phyloP scores from a whole-genome alignment of 108 stramenopile species.

The Chaetoceros tenuissimus region DNA sequence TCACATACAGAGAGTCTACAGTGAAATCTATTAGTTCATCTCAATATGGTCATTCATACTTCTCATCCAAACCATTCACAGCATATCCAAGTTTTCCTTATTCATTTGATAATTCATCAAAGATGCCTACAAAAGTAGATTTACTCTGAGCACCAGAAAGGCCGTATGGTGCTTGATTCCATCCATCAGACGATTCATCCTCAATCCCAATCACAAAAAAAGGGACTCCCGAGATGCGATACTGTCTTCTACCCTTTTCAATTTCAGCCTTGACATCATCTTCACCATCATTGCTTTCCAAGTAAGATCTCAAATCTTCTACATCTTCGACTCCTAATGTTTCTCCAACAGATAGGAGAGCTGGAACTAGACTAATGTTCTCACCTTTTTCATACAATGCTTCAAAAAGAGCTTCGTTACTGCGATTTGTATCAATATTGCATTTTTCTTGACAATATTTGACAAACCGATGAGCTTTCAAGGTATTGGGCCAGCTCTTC shows the following conservation, averaged over 20 bases:
- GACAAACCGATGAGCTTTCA: slow-evolving; percentile 57
- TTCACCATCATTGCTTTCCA: slow-evolving; percentile 33
- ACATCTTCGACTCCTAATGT: slow-evolving; percentile 17
- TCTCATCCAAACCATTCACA: neutral
- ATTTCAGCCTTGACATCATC: slow-evolving; percentile 40
- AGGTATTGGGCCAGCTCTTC: slow-evolving; percentile 75
- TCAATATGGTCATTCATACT: neutral
- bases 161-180: slow-evolving; percentile 26
- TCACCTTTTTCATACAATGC: slow-evolving; percentile 58
- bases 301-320: slow-evolving; percentile 26
- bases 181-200: slow-evolving; percentile 2
- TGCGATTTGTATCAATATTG: slow-evolving; percentile 34
- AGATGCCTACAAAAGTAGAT: slow-evolving; percentile 43
- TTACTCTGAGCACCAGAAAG: slow-evolving; percentile 58
- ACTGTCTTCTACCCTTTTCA: slow-evolving; percentile 29
- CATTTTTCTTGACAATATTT: slow-evolving; percentile 41
- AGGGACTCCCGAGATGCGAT: slow-evolving; percentile 52
- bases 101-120: slow-evolving; percentile 34
- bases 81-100: neutral
- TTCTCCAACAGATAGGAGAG: slow-evolving; percentile 29
- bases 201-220: slow-evolving; percentile 40
- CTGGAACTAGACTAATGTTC: slow-evolving; percentile 46
- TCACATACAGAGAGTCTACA: too few relatives aligned
- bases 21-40: neutral
- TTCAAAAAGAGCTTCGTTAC: slow-evolving; percentile 49